phyloP scores from a whole-genome alignment of 2,329 filamentous ascomycete genomes.

The Cryphonectria radicalis region DNA sequence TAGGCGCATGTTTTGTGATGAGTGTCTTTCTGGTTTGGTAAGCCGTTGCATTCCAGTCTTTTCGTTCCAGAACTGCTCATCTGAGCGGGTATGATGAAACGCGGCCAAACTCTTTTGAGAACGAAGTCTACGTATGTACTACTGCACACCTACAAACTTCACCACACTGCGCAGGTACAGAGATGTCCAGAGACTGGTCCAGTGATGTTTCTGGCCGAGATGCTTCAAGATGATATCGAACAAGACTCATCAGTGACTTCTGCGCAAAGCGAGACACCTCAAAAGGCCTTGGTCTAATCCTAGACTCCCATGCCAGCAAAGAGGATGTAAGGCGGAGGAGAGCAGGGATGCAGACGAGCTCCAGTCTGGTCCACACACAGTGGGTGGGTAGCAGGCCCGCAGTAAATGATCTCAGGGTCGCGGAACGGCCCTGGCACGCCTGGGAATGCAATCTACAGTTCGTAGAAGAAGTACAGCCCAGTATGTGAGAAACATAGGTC shows the following conservation, averaged over 20 bases:
- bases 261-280: neutral
- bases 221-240: neutral
- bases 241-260: neutral
- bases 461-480: neutral
- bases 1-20: neutral
- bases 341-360: neutral
- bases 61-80: neutral
- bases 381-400: slow-evolving; percentile 4
- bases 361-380: neutral
- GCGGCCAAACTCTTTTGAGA: neutral
- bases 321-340: neutral
- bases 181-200: neutral
- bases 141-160: neutral
- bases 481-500: neutral
- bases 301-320: neutral
- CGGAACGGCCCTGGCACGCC: neutral
- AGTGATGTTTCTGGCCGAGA: neutral
- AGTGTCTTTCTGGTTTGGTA: neutral
- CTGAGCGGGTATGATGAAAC: neutral
- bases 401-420: neutral
- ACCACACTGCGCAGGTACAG: neutral
- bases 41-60: neutral
- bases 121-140: neutral
- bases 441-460: neutral
- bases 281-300: too few species aligned